Evolutionary conservation across 495 filamentous ascomycete species (phyloP), one percentile per base, ranked within the genome.

Genomic region (Penicillium coprophilum): DNA sequence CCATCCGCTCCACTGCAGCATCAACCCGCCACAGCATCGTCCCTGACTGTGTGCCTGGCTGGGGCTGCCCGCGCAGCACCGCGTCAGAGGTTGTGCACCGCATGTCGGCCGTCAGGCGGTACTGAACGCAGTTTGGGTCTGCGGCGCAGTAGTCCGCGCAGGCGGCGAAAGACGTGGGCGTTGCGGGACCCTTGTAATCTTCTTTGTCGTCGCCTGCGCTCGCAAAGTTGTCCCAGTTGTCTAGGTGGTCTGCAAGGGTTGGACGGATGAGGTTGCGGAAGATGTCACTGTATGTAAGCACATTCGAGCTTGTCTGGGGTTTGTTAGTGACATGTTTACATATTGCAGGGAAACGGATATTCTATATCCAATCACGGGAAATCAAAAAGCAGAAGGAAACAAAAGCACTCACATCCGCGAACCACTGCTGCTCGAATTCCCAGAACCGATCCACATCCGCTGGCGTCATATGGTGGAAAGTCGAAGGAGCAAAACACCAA

Each of bases 401-500:
- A 39, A n/a, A n/a, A n/a, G n/a, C n/a, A 57, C 50, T 53, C 9
- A 58, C 58, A 21, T 49, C 62, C 20, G 65, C 57, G 53, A 73
- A 70, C 77, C 78, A 81, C 30, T 56, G 52, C 39, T 67, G 63
- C 43, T 79, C 79, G 53, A 81, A 75, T 9, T 63, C 50, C 45
- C 63, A 71, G 44, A 81, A 64, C 21, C 49, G 65, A 15, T 64
- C 54, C 30, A 78, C 71, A 52, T 79, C 77, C 21, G 61, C 43
- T 0, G 72, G 67, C 13, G 64, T 69, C 57, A 82, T 67, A 53
- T 82, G 79, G 55, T 81, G 79, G 48, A 77, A 81, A 7, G 72
- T 74, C 6, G 78, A 65, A 10, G 71, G 69, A 30, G 77, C 72
- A 62, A 66, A 74, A 63, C 80, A 82, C 79, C 80, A 82, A n/a